Evolutionary conservation across 2,329 filamentous ascomycete genomes (phyloP), one percentile per base, ranked within the genome.

Genomic region (Trematosphaeria pertusa): DNA sequence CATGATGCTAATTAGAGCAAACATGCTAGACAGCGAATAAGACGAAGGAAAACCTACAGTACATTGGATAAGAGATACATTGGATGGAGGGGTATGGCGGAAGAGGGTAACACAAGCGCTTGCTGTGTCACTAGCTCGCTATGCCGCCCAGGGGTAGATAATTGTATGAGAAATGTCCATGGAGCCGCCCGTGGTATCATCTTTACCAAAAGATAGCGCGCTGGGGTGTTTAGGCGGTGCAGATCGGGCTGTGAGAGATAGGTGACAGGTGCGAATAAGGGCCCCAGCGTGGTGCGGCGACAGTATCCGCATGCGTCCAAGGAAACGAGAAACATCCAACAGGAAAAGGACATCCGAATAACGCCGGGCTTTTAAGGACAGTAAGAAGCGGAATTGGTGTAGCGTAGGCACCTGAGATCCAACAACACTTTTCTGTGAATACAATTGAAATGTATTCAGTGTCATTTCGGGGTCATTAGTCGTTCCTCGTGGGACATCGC

Each of bases 311-410:
- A n/a, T n/a, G n/a, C n/a, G n/a, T n/a, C n/a, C n/a, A n/a, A n/a
- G n/a, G n/a, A n/a, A n/a, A n/a, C n/a, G n/a, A n/a, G n/a, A n/a
- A n/a, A n/a, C n/a, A n/a, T n/a, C n/a, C n/a, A n/a, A n/a, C n/a
- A n/a, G n/a, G n/a, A n/a, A n/a, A n/a, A n/a, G n/a, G n/a, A n/a
- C n/a, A n/a, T n/a, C n/a, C n/a, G n/a, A n/a, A n/a, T n/a, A 58
- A 64, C 59, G 53, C 58, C 61, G 45, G 59, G 55, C 57, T 60
- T 61, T 56, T n/a, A 56, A 48, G 43, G 50, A 53, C 52, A 41
- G 50, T 31, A 38, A 41, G 32, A 42, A 47, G 19, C 12, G 20
- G 30, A 50, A 30, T 20, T 24, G n/a, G n/a, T 31, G 39, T 17
- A 12, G 19, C 21, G 26, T 33, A 22, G 24, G 36, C 36, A 30